Base-by-base conservation (phyloP, 2,329 filamentous ascomycete genomes). In the Exutisphaerella laricina region DNA sequence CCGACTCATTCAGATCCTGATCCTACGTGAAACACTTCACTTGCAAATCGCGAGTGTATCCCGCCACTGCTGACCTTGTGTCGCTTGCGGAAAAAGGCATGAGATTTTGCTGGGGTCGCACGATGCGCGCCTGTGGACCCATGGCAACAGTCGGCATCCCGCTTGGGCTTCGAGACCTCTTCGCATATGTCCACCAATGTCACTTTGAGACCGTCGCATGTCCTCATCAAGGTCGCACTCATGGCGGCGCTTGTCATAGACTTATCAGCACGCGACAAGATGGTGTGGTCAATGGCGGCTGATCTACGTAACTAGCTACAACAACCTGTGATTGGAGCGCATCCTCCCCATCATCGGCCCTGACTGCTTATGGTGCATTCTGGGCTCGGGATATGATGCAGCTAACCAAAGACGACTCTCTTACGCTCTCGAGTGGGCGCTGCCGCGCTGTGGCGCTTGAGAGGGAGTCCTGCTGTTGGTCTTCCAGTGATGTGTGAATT, bases 391-490 rank as follows among this genome's bases (percentile, higher is more conserved):
- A 17, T 17, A 34, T 5, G 21, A 38, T 43, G 41, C 39, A 41
- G 39, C 39, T 41, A 41, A 41, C n/a, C 18, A 26, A 12, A 29
- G 35, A 26, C 34, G 31, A 21, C 39, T 34, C 29, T 33, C 41
- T 43, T 43, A 25, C 41, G 41, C 41, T 43, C 41, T 28, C 25
- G 34, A 25, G 29, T 37, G 40, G 48, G 45, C 44, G 47, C 45
- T 46, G 38, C 37, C 41, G 35, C 34, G 39, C 39, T 37, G 43
- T 48, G 48, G 6, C 47, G 40, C 48, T 47, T 42, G 36, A 44
- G 47, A 40, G 42, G 41, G 42, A n/a, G 33, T 41, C 30, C 26
- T 39, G 25, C 37, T 8, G 13, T 6, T 18, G 8, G 21, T n/a
- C 32, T 28, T 28, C 33, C 34, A 22, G 14, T 22, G 23, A 23